phyloP scores from a whole-genome alignment of 1,139 yeast species.

The Sugiyamaella castrensis region DNA sequence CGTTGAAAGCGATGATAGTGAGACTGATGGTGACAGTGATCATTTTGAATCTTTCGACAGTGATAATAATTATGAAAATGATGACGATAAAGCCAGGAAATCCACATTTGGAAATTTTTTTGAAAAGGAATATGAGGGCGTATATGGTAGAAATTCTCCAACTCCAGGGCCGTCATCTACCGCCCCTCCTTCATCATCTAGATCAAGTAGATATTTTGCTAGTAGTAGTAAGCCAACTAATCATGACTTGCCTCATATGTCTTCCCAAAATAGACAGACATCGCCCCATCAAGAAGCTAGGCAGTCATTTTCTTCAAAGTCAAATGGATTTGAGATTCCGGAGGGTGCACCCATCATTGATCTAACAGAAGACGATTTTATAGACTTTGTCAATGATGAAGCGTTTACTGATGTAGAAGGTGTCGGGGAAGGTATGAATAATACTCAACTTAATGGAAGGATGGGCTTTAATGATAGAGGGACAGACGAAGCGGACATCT shows the following conservation, averaged over 20 bases:
- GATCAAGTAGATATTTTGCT: too few relatives aligned
- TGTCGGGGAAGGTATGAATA: background rate
- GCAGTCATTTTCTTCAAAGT: background rate
- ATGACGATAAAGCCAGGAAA: background rate
- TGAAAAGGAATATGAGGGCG: constrained; percentile 5
- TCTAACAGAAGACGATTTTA: constrained; percentile 22
- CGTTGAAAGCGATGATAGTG: constrained; percentile 3
- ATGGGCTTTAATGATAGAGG: too few relatives aligned
- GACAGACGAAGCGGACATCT: background rate
- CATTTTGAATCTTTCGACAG: constrained; percentile 1
- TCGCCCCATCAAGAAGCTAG: too few relatives aligned
- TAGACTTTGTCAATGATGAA: constrained; percentile 6
- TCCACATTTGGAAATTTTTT: constrained; percentile 5
- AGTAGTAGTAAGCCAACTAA: too few relatives aligned
- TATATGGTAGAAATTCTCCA: background rate
- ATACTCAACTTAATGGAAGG: too few relatives aligned
- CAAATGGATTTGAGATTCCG: background rate
- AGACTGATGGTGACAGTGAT: background rate
- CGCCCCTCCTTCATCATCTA: too few relatives aligned
- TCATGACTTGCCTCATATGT: too few relatives aligned
- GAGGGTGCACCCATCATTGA: constrained; percentile 19
- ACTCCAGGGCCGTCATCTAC: too few relatives aligned
- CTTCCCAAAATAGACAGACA: too few relatives aligned
- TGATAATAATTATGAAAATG: background rate
- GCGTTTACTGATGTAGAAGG: background rate